Percentiles rank a stretch among this genome's conserved stretches.
Conservation (phyloP, 441 rosid species). For the Euphorbia schlechtendalii region DNA sequence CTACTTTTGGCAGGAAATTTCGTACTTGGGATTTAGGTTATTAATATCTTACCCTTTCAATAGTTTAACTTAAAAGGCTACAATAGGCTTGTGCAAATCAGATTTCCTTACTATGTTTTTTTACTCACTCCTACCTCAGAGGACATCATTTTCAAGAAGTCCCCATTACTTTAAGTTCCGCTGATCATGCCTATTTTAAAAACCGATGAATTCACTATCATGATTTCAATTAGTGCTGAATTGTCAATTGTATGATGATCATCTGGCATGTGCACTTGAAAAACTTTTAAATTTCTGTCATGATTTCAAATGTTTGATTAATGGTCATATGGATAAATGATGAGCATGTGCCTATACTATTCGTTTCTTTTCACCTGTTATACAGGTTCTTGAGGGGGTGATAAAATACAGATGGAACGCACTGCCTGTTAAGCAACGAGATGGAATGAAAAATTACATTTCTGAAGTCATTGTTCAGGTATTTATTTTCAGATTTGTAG, state of each 20-base stretch:
- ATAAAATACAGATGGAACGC: conserved; percentile 99
- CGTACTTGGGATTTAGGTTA: not conserved
- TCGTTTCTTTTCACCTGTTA: not conserved
- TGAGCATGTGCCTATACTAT: not conserved
- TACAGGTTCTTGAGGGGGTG: conserved; percentile 95
- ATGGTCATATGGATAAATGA: not conserved
- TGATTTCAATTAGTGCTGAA: too few relatives aligned
- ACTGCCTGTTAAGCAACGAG: conserved; percentile 92
- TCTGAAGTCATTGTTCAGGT: conserved; percentile 99
- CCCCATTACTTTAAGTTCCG: not conserved
- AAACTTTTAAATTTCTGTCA: not conserved
- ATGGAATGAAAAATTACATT: conserved; percentile 99
- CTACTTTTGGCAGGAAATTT: not conserved
- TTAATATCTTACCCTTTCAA: not conserved
- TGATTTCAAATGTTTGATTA: not conserved
- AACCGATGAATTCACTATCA: too few relatives aligned
- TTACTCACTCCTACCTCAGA: too few relatives aligned
- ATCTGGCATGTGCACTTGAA: not conserved
- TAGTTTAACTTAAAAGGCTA: not conserved
- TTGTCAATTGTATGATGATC: too few relatives aligned
- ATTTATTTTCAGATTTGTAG: conserved; percentile 7
- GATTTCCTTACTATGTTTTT: too few relatives aligned
- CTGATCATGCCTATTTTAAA: too few relatives aligned
- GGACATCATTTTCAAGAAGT: not conserved
- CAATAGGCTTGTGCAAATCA: too few relatives aligned